Evolutionary conservation across 345 rosid species (phyloP), one percentile per base, ranked within the genome.

Genomic region (Bruguiera parviflora): DNA sequence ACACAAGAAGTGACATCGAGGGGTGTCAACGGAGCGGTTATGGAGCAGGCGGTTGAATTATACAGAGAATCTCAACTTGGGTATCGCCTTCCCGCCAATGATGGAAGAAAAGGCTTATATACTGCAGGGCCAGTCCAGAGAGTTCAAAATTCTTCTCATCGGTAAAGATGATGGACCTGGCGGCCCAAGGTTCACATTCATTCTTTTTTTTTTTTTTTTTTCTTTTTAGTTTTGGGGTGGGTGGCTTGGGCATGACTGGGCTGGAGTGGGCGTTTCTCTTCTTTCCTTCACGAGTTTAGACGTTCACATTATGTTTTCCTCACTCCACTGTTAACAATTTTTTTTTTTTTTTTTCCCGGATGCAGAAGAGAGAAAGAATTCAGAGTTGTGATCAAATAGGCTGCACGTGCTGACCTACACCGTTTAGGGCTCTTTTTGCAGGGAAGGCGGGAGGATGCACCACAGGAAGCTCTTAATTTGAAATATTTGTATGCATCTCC

Each of bases 81-180:
- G 64, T 83, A 64, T 70, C 92, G 97, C 21, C 97, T 87, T 78
- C 98, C 98, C 1, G 98, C 92, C 0, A 91, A 93, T 77, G 97
- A 93, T 82, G 98, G 98, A 5, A 81, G 96, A 2, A 93, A 93
- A 78, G 87, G 97, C 74, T 90, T 91, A n/a, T 93, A 90, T 66
- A 93, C 97, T 75, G 97, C 97, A 66, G 98, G 97, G 33, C 85
- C 97, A 10, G 16, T 79, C 88, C 3, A 92, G 86, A 77, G 96
- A 89, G 66, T 90, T 90, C 70, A 83, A 67, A 56, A 87, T 92
- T 65, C 79, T 74, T 15, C 90, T 92, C 43, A 70, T 77, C 53
- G 96, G 89, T 60, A 97, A 90, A 56, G 98, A 90, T 68, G 97
- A 90, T 72, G 96, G 93, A 66, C 65, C 92, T 16, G 93, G 91